Conservation (phyloP, 176 grass and related monocot species). For the Poa pratensis region DNA sequence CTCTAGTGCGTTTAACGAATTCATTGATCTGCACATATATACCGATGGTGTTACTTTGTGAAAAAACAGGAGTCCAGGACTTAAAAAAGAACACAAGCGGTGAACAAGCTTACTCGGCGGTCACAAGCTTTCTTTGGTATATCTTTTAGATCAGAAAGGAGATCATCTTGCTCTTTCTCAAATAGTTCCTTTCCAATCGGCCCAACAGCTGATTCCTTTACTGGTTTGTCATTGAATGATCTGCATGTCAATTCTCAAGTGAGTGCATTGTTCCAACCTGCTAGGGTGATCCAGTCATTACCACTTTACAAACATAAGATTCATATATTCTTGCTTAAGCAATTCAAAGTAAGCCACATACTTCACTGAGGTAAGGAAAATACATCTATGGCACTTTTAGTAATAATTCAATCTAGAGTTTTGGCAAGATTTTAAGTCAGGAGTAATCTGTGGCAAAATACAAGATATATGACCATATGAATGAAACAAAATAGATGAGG, state of each 20-base stretch:
- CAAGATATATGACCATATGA: not conserved
- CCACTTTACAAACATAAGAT: conserved; percentile 30
- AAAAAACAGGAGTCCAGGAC: not conserved
- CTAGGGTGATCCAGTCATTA: not conserved
- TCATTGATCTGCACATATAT: conserved; percentile 78
- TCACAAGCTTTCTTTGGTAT: conserved; percentile 99
- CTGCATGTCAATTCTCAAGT: conserved; percentile 46
- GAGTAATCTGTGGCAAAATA: conserved; percentile 7
- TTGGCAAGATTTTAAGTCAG: not conserved
- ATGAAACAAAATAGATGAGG: conserved; percentile 31
- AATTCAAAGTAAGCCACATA: not conserved
- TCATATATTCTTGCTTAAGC: not conserved
- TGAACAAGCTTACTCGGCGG: conserved; percentile 54
- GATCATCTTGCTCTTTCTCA: conserved; percentile 97
- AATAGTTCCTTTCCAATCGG: conserved; percentile 94
- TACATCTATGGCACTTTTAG: conserved; percentile 6
- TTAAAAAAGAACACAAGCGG: not conserved
- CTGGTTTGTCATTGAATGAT: conserved; percentile 98
- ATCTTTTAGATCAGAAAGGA: conserved; percentile 96
- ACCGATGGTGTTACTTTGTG: conserved; percentile 25
- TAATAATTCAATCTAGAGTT: conserved; percentile 35
- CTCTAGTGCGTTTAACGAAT: conserved; percentile 95
- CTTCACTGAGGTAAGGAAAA: not conserved
- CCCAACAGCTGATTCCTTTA: conserved; percentile 81
- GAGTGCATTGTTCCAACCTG: not conserved